A percentile compares a stretch with the other conserved stretches of the same genome.
These are phyloP conservation scores for Amanita molliuscula DNA, from an alignment of 768 basidiomycete species.

Conservation along the genomic window DNA sequence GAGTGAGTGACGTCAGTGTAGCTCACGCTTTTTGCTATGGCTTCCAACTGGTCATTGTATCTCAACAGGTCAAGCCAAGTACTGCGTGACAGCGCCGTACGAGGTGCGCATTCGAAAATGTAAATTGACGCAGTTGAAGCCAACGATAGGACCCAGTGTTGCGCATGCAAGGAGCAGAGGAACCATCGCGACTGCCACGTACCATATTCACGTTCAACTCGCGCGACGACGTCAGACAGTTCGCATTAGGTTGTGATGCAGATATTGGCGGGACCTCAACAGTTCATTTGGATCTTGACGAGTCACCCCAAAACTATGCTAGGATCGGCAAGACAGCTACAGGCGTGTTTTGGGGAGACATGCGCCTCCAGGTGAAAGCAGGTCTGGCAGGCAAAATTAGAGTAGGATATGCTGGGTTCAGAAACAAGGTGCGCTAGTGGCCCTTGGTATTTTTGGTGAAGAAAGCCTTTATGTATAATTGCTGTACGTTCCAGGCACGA, in stretches of 20 bases:
- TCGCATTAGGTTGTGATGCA: conserved; percentile 73
- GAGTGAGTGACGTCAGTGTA: background rate
- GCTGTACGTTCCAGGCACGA: conserved; percentile 38
- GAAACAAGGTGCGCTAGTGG: conserved; percentile 52
- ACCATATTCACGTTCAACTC: conserved; percentile 60
- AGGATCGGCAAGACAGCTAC: conserved; percentile 40
- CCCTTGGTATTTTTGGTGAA: background rate
- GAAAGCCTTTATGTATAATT: background rate
- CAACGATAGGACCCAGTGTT: conserved; percentile 34
- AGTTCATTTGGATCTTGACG: conserved; percentile 64
- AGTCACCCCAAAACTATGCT: conserved; percentile 32
- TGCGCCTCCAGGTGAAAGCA: conserved; percentile 59
- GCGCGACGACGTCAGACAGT: conserved; percentile 43
- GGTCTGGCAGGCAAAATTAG: conserved; percentile 61
- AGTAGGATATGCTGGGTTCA: conserved; percentile 86
- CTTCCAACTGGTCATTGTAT: conserved; percentile 27
- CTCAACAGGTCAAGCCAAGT: conserved; percentile 28
- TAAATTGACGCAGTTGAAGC: background rate
- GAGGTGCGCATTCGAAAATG: conserved; percentile 18
- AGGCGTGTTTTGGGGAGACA: conserved; percentile 71
- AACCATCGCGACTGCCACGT: conserved; percentile 47
- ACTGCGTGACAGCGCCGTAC: conserved; percentile 21
- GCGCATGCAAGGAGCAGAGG: conserved; percentile 69
- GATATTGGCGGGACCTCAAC: conserved; percentile 84
- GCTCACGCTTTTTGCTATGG: conserved; percentile 15